These are phyloP conservation scores for Aureobasidium sp. DNA, from an alignment of 2,329 filamentous ascomycete species.

Conservation along the genomic window DNA sequence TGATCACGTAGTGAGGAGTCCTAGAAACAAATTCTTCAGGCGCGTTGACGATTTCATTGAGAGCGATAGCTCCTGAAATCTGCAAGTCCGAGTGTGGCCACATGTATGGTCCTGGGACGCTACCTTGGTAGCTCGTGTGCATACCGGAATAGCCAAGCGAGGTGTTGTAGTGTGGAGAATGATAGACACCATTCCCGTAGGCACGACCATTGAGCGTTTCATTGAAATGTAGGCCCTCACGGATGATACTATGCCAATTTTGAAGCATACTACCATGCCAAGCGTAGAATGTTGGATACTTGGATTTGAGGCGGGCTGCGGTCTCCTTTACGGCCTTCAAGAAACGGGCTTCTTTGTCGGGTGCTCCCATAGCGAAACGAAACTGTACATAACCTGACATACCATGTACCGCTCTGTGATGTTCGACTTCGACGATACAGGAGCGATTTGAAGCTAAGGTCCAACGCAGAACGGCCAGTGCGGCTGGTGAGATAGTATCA, in stretches of 20 bases:
- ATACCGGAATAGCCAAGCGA: slow-evolving; percentile 48
- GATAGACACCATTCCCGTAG: slow-evolving; percentile 75
- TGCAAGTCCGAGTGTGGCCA: slow-evolving; percentile 65
- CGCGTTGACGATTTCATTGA: slow-evolving; percentile 81
- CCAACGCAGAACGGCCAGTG: slow-evolving; percentile 69
- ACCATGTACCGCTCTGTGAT: slow-evolving; percentile 46
- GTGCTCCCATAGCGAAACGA: slow-evolving; percentile 78
- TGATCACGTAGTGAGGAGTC: slow-evolving; percentile 62
- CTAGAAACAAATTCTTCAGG: slow-evolving; percentile 53
- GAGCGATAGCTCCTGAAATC: slow-evolving; percentile 55
- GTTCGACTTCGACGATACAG: slow-evolving; percentile 70
- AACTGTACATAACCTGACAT: slow-evolving; percentile 71
- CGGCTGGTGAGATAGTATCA: slow-evolving; percentile 56
- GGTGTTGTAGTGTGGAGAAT: slow-evolving; percentile 53
- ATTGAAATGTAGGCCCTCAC: slow-evolving; percentile 71
- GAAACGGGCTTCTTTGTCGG: slow-evolving; percentile 78
- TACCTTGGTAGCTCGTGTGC: neutral
- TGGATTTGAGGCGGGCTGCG: slow-evolving; percentile 32
- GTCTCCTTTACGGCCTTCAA: slow-evolving; percentile 52
- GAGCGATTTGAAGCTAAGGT: slow-evolving; percentile 85
- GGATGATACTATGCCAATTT: slow-evolving; percentile 89
- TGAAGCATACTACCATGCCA: slow-evolving; percentile 72
- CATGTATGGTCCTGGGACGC: neutral
- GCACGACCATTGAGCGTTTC: slow-evolving; percentile 57
- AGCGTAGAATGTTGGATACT: slow-evolving; percentile 67